phyloP scores from a whole-genome alignment of 2,329 filamentous ascomycete species.

The Nigrograna mackinnonii region DNA sequence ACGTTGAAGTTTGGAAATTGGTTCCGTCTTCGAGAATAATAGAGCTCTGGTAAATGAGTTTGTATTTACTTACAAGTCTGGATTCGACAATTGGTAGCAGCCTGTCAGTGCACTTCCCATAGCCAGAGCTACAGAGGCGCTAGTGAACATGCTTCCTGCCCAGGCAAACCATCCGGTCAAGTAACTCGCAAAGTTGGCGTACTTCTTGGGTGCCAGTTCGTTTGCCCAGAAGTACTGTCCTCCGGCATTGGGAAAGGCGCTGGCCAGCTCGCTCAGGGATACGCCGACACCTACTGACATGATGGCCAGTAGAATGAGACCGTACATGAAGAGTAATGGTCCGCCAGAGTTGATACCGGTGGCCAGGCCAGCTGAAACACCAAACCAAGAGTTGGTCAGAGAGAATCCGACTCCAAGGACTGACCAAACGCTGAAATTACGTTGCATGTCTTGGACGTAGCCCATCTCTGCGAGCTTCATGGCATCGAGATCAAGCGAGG shows the following conservation, averaged over 20 bases:
- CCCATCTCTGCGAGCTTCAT: constrained; percentile 52
- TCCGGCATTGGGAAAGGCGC: constrained; percentile 54
- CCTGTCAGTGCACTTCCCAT: constrained; percentile 54
- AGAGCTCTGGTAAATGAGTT: too few relatives aligned
- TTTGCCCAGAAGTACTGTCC: constrained; percentile 58
- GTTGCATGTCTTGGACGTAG: constrained; percentile 51
- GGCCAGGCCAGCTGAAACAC: constrained; percentile 52
- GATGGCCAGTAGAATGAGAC: constrained; percentile 51
- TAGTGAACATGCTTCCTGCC: constrained; percentile 59
- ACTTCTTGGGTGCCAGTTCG: constrained; percentile 51
- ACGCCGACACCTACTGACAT: constrained; percentile 52
- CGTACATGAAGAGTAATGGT: constrained; percentile 54
- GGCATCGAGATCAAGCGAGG: constrained; percentile 42
- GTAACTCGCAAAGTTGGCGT: constrained; percentile 50
- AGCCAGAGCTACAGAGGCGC: constrained; percentile 55
- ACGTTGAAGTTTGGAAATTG: too few relatives aligned
- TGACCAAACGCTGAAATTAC: constrained; percentile 54
- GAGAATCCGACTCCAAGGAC: constrained; percentile 56
- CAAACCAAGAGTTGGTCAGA: constrained; percentile 57
- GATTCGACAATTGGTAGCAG: constrained; percentile 56
- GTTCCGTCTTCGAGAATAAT: too few relatives aligned
- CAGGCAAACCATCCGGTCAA: constrained; percentile 57
- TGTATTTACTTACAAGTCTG: constrained; percentile 53
- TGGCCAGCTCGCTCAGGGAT: constrained; percentile 52
- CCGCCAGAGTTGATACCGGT: constrained; percentile 57